phyloP scores from a whole-genome alignment of 495 filamentous ascomycete species.

The Annulohypoxylon nitens region DNA sequence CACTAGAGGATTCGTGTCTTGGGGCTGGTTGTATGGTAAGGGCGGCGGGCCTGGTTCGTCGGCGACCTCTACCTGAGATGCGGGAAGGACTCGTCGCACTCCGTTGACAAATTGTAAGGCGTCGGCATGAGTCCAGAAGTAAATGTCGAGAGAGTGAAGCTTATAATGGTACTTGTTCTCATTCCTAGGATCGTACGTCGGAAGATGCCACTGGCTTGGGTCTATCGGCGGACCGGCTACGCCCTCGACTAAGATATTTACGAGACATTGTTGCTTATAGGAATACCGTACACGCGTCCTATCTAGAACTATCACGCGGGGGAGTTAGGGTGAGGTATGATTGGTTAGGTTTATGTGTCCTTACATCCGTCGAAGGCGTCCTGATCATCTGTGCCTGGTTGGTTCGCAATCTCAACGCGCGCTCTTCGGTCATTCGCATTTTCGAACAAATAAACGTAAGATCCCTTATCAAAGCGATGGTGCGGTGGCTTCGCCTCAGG shows the following conservation, averaged over 20 bases:
- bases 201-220: slow-evolving; percentile 80
- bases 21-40: slow-evolving; percentile 49
- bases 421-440: slow-evolving; percentile 75
- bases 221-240: slow-evolving; percentile 55
- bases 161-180: slow-evolving; percentile 79
- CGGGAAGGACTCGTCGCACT: slow-evolving; percentile 69
- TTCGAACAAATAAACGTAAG: slow-evolving; percentile 89
- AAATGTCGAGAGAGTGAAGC: slow-evolving; percentile 87
- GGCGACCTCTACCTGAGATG: slow-evolving; percentile 69
- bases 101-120: slow-evolving; percentile 78
- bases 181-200: slow-evolving; percentile 75
- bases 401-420: slow-evolving; percentile 88
- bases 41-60: slow-evolving; percentile 67
- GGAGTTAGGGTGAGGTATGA: slow-evolving; percentile 20
- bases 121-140: slow-evolving; percentile 88
- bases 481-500: slow-evolving; percentile 78
- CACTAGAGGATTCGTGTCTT: slow-evolving; percentile 80
- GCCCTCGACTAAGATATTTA: slow-evolving; percentile 79
- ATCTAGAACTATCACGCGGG: slow-evolving; percentile 67
- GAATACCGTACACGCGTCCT: slow-evolving; percentile 76
- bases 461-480: slow-evolving; percentile 90
- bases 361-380: slow-evolving; percentile 89
- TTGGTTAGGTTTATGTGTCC: slow-evolving; percentile 37
- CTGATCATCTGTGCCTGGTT: slow-evolving; percentile 86
- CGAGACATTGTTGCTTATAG: slow-evolving; percentile 80